Base-by-base conservation (phyloP, 176 grass and related monocot species). In the Juncus effusus region DNA sequence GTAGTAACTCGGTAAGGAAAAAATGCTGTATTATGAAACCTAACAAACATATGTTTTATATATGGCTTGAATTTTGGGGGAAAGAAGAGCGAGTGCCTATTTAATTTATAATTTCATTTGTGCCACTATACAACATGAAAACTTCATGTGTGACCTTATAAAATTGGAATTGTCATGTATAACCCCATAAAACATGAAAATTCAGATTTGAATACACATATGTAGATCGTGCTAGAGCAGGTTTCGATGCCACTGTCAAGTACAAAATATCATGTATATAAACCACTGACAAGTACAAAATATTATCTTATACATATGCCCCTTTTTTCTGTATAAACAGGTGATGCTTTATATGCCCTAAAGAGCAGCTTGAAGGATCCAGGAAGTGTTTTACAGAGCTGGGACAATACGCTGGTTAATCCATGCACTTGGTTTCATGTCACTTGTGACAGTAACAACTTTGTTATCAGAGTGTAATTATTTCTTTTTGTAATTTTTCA, bases 391-490 rank as follows among this genome's bases (percentile, higher is more conserved):
- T 65, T 91, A 54, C 83, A 91, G 69, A 91, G 88, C 47, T 91
- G 88, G 88, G 88, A 91, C 58, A 56, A 77, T 53, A 84, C 83
- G 47, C 83, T 91, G 13, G 83, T 86, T 51, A 91, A 86, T 69
- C 83, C 83, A 1, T 91, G 88, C 67, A 91, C 88, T 71, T 91
- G 83, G 88, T 91, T 91, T 74, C 88, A 86, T 61, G 83, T 91
- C 52, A 86, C 83, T 3, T 91, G 88, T 63, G 86, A 86, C 76
- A 80, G 51, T 7, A 81, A 86, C 62, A 86, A 83, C 76, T 66
- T 74, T 67, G 88, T 91, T 45, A 86, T 81, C 51, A 75, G 88
- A 86, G 83, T 91, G 88, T 91, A 83, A 86, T 77, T 81, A 38
- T n/a, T 36, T 49, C 28, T 49, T 16, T 60, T 12, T 42, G 5